These are phyloP conservation scores for Exophiala mesophila DNA, from an alignment of 2,329 filamentous ascomycete genomes.

Conservation along the genomic window DNA sequence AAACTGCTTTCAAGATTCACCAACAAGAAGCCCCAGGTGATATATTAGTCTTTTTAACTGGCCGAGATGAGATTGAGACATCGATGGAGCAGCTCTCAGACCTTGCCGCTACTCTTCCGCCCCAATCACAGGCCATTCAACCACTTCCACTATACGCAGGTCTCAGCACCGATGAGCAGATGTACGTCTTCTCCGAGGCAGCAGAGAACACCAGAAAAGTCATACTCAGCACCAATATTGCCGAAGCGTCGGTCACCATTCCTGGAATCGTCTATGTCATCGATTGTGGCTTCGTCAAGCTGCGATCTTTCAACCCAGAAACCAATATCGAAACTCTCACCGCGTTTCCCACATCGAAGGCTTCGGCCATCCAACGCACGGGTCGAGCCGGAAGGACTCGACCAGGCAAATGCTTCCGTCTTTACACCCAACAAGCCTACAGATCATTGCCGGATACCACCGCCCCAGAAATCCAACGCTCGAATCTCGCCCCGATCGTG, in stretches of 20 bases:
- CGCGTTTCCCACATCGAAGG: conserved; percentile 76
- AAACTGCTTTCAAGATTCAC: conserved; percentile 85
- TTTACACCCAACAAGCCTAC: conserved; percentile 78
- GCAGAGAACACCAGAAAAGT: conserved; percentile 82
- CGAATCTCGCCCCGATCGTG: conserved; percentile 80
- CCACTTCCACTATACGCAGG: conserved; percentile 84
- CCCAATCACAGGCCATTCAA: conserved; percentile 57
- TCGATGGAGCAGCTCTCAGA: conserved; percentile 76
- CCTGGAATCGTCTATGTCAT: conserved; percentile 87
- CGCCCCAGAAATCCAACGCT: conserved; percentile 84
- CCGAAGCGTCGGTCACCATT: conserved; percentile 92
- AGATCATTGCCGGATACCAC: conserved; percentile 64
- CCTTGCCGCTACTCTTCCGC: conserved; percentile 58
- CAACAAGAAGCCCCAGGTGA: conserved; percentile 74
- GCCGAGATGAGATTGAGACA: conserved; percentile 84
- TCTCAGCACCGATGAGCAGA: conserved; percentile 82
- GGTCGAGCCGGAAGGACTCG: conserved; percentile 85
- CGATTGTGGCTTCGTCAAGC: conserved; percentile 85
- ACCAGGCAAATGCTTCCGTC: conserved; percentile 86
- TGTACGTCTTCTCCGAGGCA: conserved; percentile 85
- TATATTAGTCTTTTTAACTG: conserved; percentile 85
- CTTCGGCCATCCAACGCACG: conserved; percentile 84
- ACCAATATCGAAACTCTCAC: conserved; percentile 87
- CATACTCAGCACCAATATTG: conserved; percentile 91
- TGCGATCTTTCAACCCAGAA: conserved; percentile 75